Base-by-base conservation (phyloP, 1,139 yeast species). In the Arxiozyma slooffiae region DNA sequence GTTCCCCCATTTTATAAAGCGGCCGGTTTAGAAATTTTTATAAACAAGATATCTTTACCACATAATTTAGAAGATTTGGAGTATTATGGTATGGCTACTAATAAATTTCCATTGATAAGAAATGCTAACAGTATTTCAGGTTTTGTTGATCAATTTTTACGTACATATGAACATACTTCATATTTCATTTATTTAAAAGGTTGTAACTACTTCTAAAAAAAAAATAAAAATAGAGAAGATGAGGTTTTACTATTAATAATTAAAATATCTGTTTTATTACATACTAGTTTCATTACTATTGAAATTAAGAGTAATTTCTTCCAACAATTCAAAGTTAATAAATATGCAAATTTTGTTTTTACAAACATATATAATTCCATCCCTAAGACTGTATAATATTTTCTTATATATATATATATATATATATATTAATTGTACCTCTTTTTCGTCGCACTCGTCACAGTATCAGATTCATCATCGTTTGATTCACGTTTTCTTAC, bases 1-100 rank as follows among this genome's bases (percentile, higher is more conserved):
- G 66, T 81, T 37, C 90, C 89, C 4, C 82, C 85, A 16, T 64
- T 72, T 2, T 66, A 69, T 22, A 61, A 65, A 3, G 80, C 77
- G 50, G 73, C 76, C 4, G 85, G 85, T 0, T 68, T 72, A 42
- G 77, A 76, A 52, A 75, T 79, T 48, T 67, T 63, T 50, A 77
- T 81, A 22, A 63, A 66, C 17, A 75, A 75, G 50, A 62, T 60
- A 18, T 66, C 67, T 1, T 52, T 78, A 18, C 82, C 83, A 0
- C 85, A 80, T 57, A 49, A 50, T 1, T 67, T 69, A 1, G 55
- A 63, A 3, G 71, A 74, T 53, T 56, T 80, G 21, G 59, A 60
- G n/a, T 68, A 63, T 48, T 52, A 55, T 36, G 73, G 73, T 8
- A 48, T 38, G 38, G 38, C 45, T 11, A 51, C 50, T 26, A 39